phyloP scores from a whole-genome alignment of 2,329 filamentous ascomycete genomes.

The Penicillium sp. region DNA sequence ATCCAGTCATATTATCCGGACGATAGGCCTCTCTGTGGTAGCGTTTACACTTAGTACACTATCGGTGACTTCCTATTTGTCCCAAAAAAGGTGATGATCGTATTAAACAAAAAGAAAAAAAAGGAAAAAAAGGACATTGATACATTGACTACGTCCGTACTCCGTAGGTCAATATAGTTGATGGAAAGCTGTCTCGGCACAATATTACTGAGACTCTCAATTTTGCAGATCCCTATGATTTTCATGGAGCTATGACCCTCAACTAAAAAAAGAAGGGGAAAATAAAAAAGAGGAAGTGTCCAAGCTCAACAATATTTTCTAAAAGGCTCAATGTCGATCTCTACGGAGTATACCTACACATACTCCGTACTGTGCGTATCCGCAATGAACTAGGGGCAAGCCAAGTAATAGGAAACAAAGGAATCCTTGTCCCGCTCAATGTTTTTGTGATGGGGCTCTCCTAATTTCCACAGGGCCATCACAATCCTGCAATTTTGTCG shows the following conservation, averaged over 20 bases:
- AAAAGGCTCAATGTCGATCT: neutral
- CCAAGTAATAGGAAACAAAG: neutral
- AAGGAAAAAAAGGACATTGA: neutral
- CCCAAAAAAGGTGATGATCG: neutral
- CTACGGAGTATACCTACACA: neutral
- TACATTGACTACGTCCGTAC: too few relatives aligned
- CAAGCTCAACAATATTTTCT: neutral
- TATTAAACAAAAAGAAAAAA: neutral
- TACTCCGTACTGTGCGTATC: neutral
- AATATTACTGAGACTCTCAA: neutral
- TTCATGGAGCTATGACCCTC: neutral
- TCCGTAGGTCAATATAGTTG: neutral
- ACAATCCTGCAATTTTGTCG: neutral
- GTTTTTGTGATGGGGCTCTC: slow-evolving; percentile 3
- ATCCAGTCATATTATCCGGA: neutral
- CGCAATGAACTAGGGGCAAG: neutral
- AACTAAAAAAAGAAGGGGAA: neutral
- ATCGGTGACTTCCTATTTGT: neutral
- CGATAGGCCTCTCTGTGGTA: neutral
- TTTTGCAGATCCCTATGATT: slow-evolving; percentile 4
- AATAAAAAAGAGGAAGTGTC: neutral
- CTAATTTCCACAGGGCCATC: slow-evolving; percentile 7
- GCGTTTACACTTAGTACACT: neutral
- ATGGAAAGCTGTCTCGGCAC: neutral
- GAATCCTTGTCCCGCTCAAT: neutral